A percentile compares a stretch with the other conserved stretches of the same genome.
phyloP scores from a whole-genome alignment of 2,329 filamentous ascomycete species.

The Aspergillus chevalieri region DNA sequence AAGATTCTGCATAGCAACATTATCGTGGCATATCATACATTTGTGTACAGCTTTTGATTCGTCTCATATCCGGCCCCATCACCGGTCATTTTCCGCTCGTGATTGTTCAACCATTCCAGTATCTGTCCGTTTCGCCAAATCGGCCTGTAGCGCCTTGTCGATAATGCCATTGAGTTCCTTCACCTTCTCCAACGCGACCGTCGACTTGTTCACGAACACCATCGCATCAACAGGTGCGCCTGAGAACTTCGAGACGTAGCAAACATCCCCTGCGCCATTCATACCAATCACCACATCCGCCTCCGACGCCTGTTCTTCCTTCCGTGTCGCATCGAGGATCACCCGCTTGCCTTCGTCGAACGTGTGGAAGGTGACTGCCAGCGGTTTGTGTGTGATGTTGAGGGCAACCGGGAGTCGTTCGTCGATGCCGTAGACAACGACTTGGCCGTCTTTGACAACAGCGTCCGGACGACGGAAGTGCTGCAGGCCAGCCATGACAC shows the following conservation, averaged over 20 bases:
- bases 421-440: conserved; percentile 75
- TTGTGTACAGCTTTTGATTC: not conserved
- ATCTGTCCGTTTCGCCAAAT: conserved; percentile 56
- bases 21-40: not conserved
- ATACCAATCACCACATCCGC: conserved; percentile 72
- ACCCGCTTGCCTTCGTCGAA: conserved; percentile 50
- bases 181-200: conserved; percentile 68
- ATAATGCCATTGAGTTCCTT: conserved; percentile 72
- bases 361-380: conserved; percentile 85
- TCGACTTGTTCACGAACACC: conserved; percentile 68
- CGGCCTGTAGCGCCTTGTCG: conserved; percentile 66
- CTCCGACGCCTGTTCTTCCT: conserved; percentile 51
- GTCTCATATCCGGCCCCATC: conserved; percentile 22
- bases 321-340: conserved; percentile 41
- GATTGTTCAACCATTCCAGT: conserved; percentile 77
- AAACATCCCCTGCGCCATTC: conserved; percentile 85
- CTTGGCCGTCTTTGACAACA: conserved; percentile 72
- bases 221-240: conserved; percentile 76
- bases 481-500: conserved; percentile 77
- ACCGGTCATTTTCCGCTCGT: conserved; percentile 78
- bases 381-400: conserved; percentile 84
- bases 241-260: conserved; percentile 84
- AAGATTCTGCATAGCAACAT: too few species aligned
- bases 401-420: conserved; percentile 88
- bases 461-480: conserved; percentile 91